Conservation (phyloP, 2,329 filamentous ascomycete species). For the Phialophora chinensis region DNA sequence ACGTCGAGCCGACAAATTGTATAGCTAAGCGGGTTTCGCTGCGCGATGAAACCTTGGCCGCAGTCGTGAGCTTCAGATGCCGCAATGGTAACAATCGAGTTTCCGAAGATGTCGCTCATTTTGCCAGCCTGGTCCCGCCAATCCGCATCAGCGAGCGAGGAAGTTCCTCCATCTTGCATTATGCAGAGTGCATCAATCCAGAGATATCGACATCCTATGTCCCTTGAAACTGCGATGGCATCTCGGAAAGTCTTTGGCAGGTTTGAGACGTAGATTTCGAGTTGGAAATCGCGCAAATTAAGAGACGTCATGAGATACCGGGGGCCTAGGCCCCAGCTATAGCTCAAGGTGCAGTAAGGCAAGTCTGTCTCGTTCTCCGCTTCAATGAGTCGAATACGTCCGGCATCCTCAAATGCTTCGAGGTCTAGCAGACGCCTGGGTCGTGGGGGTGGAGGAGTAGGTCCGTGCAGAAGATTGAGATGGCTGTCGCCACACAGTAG, state of each 20-base stretch:
- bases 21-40: constrained; percentile 2
- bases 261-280: constrained; percentile 13
- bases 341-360: constrained; percentile 2
- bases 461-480: background rate
- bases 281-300: background rate
- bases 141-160: background rate
- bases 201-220: background rate
- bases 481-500: background rate
- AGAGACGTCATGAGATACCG: background rate
- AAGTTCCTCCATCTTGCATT: constrained; percentile 1
- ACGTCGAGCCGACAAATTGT: background rate
- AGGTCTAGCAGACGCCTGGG: constrained; percentile 3
- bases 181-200: constrained; percentile 1
- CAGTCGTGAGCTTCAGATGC: constrained; percentile 6
- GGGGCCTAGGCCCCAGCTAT: background rate
- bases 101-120: constrained; percentile 7
- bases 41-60: background rate
- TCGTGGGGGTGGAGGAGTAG: background rate
- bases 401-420: background rate
- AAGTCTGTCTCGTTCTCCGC: background rate
- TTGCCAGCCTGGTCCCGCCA: constrained; percentile 2
- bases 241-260: constrained; percentile 1
- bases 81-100: background rate
- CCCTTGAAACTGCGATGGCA: background rate
- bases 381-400: constrained; percentile 5